Conservation (phyloP, 1,139 yeast species). For the Spathaspora sp. region DNA sequence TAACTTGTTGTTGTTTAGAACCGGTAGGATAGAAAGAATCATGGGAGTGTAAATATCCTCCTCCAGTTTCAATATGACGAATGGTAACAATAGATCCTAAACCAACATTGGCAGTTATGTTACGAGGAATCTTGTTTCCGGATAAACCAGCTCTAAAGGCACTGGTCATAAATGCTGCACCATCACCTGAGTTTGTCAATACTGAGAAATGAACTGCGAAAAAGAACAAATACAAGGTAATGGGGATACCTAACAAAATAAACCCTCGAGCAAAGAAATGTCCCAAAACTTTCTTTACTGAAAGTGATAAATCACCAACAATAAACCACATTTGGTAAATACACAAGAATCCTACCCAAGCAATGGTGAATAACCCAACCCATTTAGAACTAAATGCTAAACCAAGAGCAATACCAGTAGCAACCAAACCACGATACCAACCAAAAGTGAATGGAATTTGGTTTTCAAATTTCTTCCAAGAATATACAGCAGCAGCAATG, state of each 20-base stretch:
- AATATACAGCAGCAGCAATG: constrained; percentile 82
- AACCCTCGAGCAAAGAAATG: constrained; percentile 61
- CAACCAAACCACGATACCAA: constrained; percentile 71
- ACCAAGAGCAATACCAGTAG: constrained; percentile 83
- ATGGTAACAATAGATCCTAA: constrained; percentile 77
- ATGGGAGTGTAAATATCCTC: constrained; percentile 96
- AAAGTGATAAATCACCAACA: constrained; percentile 79
- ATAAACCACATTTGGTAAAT: constrained; percentile 81
- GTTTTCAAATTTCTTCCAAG: constrained; percentile 77
- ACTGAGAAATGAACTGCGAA: constrained; percentile 79
- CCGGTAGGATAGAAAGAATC: constrained; percentile 83
- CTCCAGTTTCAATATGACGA: constrained; percentile 82
- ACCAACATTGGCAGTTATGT: constrained; percentile 81
- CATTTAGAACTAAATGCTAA: constrained; percentile 88
- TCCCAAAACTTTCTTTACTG: constrained; percentile 45
- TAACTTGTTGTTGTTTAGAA: constrained; percentile 91
- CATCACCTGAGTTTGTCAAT: constrained; percentile 77
- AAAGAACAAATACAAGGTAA: constrained; percentile 62
- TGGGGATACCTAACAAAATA: constrained; percentile 69
- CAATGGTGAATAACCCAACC: constrained; percentile 94
- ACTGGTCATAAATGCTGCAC: constrained; percentile 84
- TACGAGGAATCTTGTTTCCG: constrained; percentile 67
- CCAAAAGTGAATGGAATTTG: constrained; percentile 66
- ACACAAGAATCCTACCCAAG: constrained; percentile 85
- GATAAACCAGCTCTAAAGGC: constrained; percentile 79